Evolutionary conservation across 129 eudicot genomes (phyloP).

Genomic region (Flaveria brownii): DNA sequence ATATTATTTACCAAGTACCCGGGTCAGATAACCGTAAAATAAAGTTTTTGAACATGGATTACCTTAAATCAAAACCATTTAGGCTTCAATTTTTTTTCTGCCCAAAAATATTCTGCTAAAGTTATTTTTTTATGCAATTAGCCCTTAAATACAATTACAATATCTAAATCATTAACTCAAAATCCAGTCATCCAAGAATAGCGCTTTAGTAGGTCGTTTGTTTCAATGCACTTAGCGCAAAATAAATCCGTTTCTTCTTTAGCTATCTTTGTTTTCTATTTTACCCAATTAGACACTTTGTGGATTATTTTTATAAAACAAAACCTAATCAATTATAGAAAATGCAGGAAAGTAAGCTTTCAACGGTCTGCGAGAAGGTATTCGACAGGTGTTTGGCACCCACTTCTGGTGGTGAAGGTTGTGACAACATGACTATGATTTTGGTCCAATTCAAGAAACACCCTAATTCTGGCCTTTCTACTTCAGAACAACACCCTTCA

Average conservation of each 20-base stretch:
- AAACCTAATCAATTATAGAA: slow-evolving; percentile 3
- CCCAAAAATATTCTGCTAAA: background rate
- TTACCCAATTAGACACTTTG: background rate
- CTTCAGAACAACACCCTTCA: slow-evolving; percentile 26
- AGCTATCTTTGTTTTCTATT: background rate
- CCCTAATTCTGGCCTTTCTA: slow-evolving; percentile 23
- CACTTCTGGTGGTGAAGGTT: slow-evolving; percentile 71
- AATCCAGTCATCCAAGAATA: background rate
- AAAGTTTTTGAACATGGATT: background rate
- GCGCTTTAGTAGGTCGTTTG: background rate
- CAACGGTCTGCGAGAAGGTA: slow-evolving; percentile 60
- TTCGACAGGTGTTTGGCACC: slow-evolving; percentile 84
- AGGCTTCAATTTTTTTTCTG: background rate
- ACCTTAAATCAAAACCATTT: background rate
- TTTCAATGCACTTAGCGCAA: background rate
- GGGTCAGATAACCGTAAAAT: too few species aligned
- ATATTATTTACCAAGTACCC: too few species aligned
- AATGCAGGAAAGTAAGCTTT: slow-evolving; percentile 67
- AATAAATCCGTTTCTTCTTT: background rate
- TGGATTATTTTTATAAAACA: background rate
- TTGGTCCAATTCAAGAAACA: slow-evolving; percentile 65
- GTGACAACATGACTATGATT: slow-evolving; percentile 96
- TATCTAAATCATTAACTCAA: background rate
- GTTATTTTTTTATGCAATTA: background rate
- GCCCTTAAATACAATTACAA: background rate